Base-by-base conservation (phyloP, 495 filamentous ascomycete genomes). In the Massariosphaeria phaeospora region DNA sequence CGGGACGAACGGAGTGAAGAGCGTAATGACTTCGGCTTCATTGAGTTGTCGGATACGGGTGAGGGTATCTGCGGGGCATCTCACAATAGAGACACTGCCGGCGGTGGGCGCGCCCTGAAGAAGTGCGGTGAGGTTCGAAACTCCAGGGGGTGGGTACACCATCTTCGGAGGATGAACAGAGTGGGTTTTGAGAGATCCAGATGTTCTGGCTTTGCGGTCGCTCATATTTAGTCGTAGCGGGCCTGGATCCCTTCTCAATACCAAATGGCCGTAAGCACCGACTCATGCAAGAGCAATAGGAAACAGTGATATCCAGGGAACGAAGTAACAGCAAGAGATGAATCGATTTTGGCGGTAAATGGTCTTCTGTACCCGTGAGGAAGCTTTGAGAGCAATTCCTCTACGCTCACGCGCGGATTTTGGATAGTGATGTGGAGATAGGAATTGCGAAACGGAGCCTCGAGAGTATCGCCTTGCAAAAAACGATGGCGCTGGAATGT, bases 1-100 rank as follows among this genome's bases (percentile, higher is more conserved):
- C 1, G 57, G 61, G 20, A 67, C 58, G 44, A 59, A 18, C 11
- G 66, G 66, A 9, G 62, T 67, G 52, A 69, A 59, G 9, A 69
- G 48, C 20, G 56, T 51, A 12, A 66, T 59, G 17, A 50, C 25
- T 21, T 63, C 55, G 12, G 52, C 48, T 20, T 55, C 46, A 26
- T 61, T 38, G 11, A 68, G 60, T 15, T 33, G 15, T 25, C 45
- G 51, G 18, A 68, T 35, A 34, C 48, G 30, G 13, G 11, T 25
- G 53, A 61, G 49, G 23, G 50, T 55, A 0, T 21, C 17, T 25
- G 20, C 12, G 35, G 59, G 52, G 52, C 41, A 54, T 52, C 56
- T 38, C 1, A 55, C 35, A 33, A 61, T n/a, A 2, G 48, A 27
- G 5, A 49, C 55, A 47, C 30, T 58, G 3, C 39, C 47, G 13